Evolutionary conservation across 441 rosid genomes (phyloP), one percentile per base, ranked within the genome.

Genomic region (Hura crepitans): DNA sequence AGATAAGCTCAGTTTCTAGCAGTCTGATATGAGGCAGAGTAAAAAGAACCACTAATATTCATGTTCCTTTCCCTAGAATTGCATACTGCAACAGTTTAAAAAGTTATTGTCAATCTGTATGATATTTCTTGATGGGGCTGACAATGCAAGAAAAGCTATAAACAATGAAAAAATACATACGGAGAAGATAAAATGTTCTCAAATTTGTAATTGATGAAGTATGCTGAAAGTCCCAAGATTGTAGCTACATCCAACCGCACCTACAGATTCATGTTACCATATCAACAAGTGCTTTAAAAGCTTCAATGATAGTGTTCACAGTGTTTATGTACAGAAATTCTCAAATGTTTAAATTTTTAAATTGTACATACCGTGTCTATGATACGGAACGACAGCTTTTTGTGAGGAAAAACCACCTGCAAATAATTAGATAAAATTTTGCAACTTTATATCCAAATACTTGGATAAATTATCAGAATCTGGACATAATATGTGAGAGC

Each of bases 381-480:
- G 79, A 94, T 85, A 72, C 97, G 97, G 81, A 94, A 94, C 71
- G 93, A 94, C 63, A 94, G 87, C 88, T 92, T 92, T 83, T 87
- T 94, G 81, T 94, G 89, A 79, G 99, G 99, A 69, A 94, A 94
- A 79, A 92, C 78, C 37, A 94, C 99, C 97, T 94, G 76, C 72
- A 83, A 50, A 70, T 57, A 47, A 75, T 65, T 74, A 59, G 53
- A 68, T 23, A 74, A 53, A 69, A 74, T 62, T 55, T 74, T 61
- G 49, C 78, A 79, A 62, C 62, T 70, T 75, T 46, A 69, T 62
- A 73, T 53, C 33, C 23, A 22, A 62, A 70, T n/a, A 43, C 63
- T 33, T 47, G 57, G 76, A 61, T 33, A 62, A 76, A 65, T 35
- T 37, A 69, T 37, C 14, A 63, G 8, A 23, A 66, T 35, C 42